Conservation (phyloP, 2,329 filamentous ascomycete species). For the Stachybotrys chartarum region DNA sequence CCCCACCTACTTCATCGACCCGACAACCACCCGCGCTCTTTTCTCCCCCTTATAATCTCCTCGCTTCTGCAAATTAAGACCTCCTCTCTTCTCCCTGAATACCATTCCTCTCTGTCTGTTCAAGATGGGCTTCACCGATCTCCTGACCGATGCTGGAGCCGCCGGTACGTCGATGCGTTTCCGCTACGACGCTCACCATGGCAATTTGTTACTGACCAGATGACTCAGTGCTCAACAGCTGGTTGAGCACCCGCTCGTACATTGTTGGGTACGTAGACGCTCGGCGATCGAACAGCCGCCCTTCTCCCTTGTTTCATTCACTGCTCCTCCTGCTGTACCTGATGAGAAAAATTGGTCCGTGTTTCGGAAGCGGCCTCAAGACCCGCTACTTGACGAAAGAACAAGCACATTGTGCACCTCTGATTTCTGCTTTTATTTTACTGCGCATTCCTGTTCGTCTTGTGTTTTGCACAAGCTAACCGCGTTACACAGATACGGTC, state of each 20-base stretch:
- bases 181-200: constrained; percentile 14
- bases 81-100: constrained; percentile 12
- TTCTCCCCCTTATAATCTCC: constrained; percentile 19
- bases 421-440: constrained; percentile 38
- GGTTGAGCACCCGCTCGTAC: constrained; percentile 71
- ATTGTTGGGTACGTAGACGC: constrained; percentile 65
- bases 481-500: constrained; percentile 38
- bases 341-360: constrained; percentile 93
- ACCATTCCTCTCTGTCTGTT: constrained; percentile 17
- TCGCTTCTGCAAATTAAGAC: constrained; percentile 20
- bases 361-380: constrained; percentile 91
- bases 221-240: constrained; percentile 60
- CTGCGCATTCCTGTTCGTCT: neutral
- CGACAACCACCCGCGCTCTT: constrained; percentile 23
- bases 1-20: constrained; percentile 31
- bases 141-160: constrained; percentile 59
- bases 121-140: constrained; percentile 65
- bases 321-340: constrained; percentile 11
- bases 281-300: neutral
- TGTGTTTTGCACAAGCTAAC: constrained; percentile 9
- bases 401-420: constrained; percentile 68
- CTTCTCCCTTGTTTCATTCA: neutral
- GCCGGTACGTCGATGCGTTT: constrained; percentile 26
- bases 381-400: constrained; percentile 75
- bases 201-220: constrained; percentile 24